These are phyloP conservation scores for Penicillium odoratum DNA, from an alignment of 495 filamentous ascomycete genomes.

Conservation along the genomic window DNA sequence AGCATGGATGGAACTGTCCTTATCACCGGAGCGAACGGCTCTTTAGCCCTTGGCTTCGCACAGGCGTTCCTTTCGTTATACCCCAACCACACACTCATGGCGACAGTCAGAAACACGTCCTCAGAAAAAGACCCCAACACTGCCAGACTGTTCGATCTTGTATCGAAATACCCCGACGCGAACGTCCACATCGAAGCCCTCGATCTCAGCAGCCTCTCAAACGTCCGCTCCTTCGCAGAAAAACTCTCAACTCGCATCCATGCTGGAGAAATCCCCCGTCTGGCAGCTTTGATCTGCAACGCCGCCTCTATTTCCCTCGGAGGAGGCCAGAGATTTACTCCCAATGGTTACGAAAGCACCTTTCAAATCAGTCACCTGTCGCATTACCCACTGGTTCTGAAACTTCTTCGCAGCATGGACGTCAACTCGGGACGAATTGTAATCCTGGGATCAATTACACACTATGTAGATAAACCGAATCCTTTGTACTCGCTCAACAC, in stretches of 20 bases:
- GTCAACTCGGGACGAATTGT: slow-evolving; percentile 35
- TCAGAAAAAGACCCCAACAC: slow-evolving; percentile 42
- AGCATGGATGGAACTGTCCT: slow-evolving; percentile 1
- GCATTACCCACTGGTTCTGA: slow-evolving; percentile 43
- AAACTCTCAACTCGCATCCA: slow-evolving; percentile 27
- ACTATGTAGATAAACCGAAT: slow-evolving; percentile 41
- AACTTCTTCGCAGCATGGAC: slow-evolving; percentile 44
- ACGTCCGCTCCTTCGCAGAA: slow-evolving; percentile 39
- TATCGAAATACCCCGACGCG: slow-evolving; percentile 31
- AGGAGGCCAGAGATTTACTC: slow-evolving; percentile 34
- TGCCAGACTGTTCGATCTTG: slow-evolving; percentile 32
- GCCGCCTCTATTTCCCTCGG: slow-evolving; percentile 45
- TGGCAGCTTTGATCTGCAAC: slow-evolving; percentile 47
- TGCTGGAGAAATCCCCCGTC: slow-evolving; percentile 32
- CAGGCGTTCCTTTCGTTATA: slow-evolving; percentile 38
- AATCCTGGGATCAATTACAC: slow-evolving; percentile 39
- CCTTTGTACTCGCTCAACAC: slow-evolving; percentile 31
- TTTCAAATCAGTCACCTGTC: slow-evolving; percentile 49
- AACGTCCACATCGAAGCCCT: slow-evolving; percentile 37
- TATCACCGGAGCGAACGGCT: slow-evolving; percentile 2
- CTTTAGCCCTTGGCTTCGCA: slow-evolving; percentile 28
- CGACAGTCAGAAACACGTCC: slow-evolving; percentile 44
- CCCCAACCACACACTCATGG: slow-evolving; percentile 35
- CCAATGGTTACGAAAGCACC: slow-evolving; percentile 43
- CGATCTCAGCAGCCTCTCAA: slow-evolving; percentile 39